A percentile compares a stretch with the other conserved stretches of the same genome.
Evolutionary conservation across 768 basidiomycete species (phyloP).

Genomic region (Pleurotus sapidus): DNA sequence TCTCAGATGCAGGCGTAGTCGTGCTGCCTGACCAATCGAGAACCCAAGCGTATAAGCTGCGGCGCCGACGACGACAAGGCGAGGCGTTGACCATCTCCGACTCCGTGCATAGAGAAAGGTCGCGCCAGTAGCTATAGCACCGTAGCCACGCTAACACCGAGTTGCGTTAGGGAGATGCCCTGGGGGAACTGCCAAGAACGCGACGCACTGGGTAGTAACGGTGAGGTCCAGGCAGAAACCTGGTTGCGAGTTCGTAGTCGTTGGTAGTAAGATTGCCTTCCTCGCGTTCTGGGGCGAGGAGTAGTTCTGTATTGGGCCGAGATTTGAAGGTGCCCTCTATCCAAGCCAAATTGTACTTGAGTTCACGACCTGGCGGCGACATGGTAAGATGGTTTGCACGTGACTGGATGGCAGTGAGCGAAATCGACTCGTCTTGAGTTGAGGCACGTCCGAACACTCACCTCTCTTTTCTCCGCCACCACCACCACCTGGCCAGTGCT

Average conservation of each 20-base stretch:
- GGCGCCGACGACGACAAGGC: conserved; percentile 16
- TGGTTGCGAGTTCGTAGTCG: conserved; percentile 55
- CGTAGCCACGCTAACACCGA: background rate
- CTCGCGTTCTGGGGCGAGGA: conserved; percentile 51
- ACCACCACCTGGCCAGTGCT: conserved; percentile 29
- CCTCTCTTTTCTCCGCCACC: background rate
- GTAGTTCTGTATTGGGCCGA: conserved; percentile 36
- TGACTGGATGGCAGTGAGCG: background rate
- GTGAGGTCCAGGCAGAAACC: conserved; percentile 50
- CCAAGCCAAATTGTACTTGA: conserved; percentile 21
- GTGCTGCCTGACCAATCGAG: conserved; percentile 24
- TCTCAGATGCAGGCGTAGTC: conserved; percentile 27
- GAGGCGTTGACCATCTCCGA: conserved; percentile 15
- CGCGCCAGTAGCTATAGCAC: background rate
- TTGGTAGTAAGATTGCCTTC: conserved; percentile 44
- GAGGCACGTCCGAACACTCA: background rate
- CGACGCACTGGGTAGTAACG: conserved; percentile 35
- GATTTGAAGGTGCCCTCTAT: conserved; percentile 42
- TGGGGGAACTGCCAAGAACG: conserved; percentile 1
- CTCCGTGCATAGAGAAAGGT: background rate
- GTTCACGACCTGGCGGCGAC: background rate
- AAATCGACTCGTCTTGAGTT: background rate
- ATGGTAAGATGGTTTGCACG: background rate
- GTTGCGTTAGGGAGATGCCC: background rate
- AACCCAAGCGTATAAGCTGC: conserved; percentile 26